Percentiles rank a stretch among this genome's conserved stretches.
Evolutionary conservation across 176 grass and related monocot species (phyloP).

Genomic region (Otatea glauca): DNA sequence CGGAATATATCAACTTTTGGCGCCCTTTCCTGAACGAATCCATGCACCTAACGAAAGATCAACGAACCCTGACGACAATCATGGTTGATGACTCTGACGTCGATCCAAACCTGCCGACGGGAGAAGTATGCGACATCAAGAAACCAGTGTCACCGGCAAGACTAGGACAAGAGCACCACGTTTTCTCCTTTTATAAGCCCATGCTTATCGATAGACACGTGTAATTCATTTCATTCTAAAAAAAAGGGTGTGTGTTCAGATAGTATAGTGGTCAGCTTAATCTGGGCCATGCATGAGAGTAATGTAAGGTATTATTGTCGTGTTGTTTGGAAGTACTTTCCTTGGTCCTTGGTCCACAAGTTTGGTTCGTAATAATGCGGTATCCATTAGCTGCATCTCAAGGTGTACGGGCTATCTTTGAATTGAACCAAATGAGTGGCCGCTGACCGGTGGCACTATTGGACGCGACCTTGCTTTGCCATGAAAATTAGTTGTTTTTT

Average conservation of each 20-base stretch:
- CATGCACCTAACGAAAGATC: conserved; percentile 17
- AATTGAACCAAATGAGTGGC: not conserved
- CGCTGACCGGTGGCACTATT: not conserved
- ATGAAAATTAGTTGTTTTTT: not conserved
- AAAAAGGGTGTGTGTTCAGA: not conserved
- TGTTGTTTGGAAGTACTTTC: not conserved
- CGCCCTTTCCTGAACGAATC: conserved; percentile 21
- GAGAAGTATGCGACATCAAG: not conserved
- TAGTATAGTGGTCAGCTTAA: not conserved
- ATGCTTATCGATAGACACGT: not conserved
- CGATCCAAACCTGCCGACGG: conserved; percentile 15
- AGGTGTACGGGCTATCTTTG: not conserved
- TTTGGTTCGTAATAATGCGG: not conserved
- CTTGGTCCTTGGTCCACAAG: not conserved
- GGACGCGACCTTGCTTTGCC: not conserved
- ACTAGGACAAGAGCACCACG: not conserved
- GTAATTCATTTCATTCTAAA: not conserved
- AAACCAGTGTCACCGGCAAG: not conserved
- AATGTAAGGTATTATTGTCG: not conserved
- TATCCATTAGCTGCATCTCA: not conserved
- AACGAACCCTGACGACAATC: not conserved
- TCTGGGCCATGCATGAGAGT: not conserved
- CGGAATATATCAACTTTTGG: conserved; percentile 14
- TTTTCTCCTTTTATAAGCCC: not conserved
- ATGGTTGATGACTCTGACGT: not conserved